Evolutionary conservation across 2,329 filamentous ascomycete genomes (phyloP).

Genomic region (Fonsecaea multimorphosa): DNA sequence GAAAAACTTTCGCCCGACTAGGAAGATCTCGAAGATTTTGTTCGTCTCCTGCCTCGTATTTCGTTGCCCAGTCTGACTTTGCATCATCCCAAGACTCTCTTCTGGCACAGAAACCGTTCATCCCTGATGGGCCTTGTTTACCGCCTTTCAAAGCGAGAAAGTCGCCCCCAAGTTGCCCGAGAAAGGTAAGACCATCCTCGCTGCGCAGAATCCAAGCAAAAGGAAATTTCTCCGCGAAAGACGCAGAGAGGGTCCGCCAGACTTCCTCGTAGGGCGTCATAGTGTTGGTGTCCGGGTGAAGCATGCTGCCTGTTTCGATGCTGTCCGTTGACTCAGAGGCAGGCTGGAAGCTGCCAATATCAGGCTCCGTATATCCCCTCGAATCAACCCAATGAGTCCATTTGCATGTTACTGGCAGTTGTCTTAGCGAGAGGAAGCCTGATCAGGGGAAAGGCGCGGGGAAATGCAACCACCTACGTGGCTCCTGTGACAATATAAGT

Average conservation of each 20-base stretch:
- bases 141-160: constrained; percentile 25
- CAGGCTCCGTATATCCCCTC: constrained; percentile 28
- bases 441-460: neutral
- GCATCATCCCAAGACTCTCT: constrained; percentile 12
- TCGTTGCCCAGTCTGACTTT: constrained; percentile 7
- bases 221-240: constrained; percentile 10
- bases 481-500: constrained; percentile 45
- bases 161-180: constrained; percentile 20
- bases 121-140: constrained; percentile 6
- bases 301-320: constrained; percentile 37
- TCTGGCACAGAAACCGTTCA: constrained; percentile 18
- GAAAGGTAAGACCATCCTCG: constrained; percentile 15
- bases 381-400: constrained; percentile 33
- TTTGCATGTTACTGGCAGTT: constrained; percentile 23
- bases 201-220: constrained; percentile 26
- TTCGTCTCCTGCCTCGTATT: constrained; percentile 15
- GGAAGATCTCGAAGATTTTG: constrained; percentile 17
- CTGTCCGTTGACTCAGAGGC: constrained; percentile 52
- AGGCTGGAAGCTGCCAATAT: constrained; percentile 38
- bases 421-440: neutral
- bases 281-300: constrained; percentile 24
- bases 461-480: constrained; percentile 43
- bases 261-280: constrained; percentile 65
- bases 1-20: neutral
- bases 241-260: constrained; percentile 21